Evolutionary conservation across 495 filamentous ascomycete genomes (phyloP), one percentile per base, ranked within the genome.

Genomic region (Hyaloscypha finlandica): DNA sequence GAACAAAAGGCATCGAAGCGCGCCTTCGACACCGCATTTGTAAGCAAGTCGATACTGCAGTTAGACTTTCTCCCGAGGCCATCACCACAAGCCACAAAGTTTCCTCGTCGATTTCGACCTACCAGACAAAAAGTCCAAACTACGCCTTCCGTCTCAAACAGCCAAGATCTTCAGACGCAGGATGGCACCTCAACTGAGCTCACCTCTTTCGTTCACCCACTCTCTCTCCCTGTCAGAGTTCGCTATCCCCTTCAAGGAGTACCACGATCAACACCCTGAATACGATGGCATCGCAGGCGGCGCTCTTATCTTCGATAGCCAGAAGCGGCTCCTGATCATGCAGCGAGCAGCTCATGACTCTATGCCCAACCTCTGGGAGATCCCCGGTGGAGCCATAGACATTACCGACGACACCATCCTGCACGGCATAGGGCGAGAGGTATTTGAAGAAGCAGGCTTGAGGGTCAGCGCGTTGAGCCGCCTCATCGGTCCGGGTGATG

Each of bases 371-470:
- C 53, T 31, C 31, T 73, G 77, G 76, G 77, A 79, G 57, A 53
- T 73, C 12, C 76, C 76, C 1, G 77, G 77, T n/a, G 77, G 77
- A 19, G 69, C 66, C n/a, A 53, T 67, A 53, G 77, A 79, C 51
- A 54, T 66, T 12, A 59, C 65, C 4, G 77, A 79, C 61, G 42
- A 63, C 19, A 77, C 69, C 5, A 71, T 79, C 33, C 66, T 79
- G 1, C 71, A 77, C 54, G 72, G 66, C 4, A 67, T 70, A 0
- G 72, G 60, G 19, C 33, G 77, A 12, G 77, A 79, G 59, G 29
- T 79, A 29, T 68, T 65, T 48, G 77, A 79, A 67, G 77, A 79
- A 66, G 69, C 73, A 4, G 77, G 76, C 6, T 52, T 79, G 19
- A 39, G 57, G 2, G 71, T 61, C 9, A 67, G 8, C 6, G 59